Percentiles rank a stretch among this genome's conserved stretches.
phyloP scores from a whole-genome alignment of 192 early-diverging fungal genomes.

The Backusella westeae region DNA sequence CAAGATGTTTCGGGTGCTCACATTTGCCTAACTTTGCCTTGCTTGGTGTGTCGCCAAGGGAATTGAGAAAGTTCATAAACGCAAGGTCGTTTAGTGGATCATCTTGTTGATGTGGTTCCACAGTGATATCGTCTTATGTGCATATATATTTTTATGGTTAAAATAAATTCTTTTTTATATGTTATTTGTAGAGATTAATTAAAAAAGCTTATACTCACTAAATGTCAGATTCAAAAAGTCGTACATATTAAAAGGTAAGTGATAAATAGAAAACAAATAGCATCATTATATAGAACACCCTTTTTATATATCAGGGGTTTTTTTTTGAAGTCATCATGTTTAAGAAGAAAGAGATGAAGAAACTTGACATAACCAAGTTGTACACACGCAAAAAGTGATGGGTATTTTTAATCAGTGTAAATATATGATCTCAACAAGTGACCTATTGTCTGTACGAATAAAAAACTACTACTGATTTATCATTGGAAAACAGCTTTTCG shows the following conservation, averaged over 20 bases:
- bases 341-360: background rate
- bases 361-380: background rate
- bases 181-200: background rate
- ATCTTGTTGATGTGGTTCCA: background rate
- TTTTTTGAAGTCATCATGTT: background rate
- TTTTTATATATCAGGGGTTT: background rate
- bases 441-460: background rate
- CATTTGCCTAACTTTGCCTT: constrained; percentile 12
- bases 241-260: background rate
- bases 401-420: background rate
- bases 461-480: background rate
- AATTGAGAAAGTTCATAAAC: constrained; percentile 3
- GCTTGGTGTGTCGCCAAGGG: background rate
- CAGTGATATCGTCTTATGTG: background rate
- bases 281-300: background rate
- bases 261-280: too few species aligned
- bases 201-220: background rate
- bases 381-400: background rate
- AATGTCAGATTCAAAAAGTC: background rate
- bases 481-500: background rate
- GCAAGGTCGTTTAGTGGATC: constrained; percentile 1
- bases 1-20: constrained; percentile 19
- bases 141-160: background rate
- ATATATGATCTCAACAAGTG: background rate
- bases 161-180: background rate